Base-by-base conservation (phyloP, 192 early-diverging fungal genomes). In the Backusella psychrophila region DNA sequence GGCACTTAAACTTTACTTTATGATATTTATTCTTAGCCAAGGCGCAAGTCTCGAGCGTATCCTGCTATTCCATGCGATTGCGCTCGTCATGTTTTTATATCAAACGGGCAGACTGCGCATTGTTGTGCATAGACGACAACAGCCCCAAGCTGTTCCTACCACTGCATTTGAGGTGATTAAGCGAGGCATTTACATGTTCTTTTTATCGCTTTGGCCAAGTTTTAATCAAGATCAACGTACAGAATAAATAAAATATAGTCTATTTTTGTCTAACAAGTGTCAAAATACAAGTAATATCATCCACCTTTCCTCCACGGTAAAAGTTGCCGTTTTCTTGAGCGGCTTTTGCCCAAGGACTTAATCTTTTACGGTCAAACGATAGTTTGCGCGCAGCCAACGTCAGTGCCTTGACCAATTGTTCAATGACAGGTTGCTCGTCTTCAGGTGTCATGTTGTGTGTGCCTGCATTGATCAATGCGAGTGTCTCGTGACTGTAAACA, bases 1-100 rank as follows among this genome's bases (percentile, higher is more conserved):
- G 17, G 77, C 88, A 46, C 66, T 91, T 68, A 93, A 93, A 73
- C 72, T 93, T 26, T 76, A 85, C 5, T 86, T 93, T 66, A 73
- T 87, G 11, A 69, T 93, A 26, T 91, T 87, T 69, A 74, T 93
- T 12, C 89, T 91, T 72, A 83, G 86, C 0, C 89, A 90, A 59
- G 88, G 91, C 35, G 90, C 89, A 15, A 88, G 87, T 71, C 65
- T 87, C 31, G 85, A 86, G 35, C 80, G 88, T 46, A 81, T 93
- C n/a, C 69, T 91, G 7, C 63, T 91, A 1, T 79, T 93, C 42
- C 83, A 91, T 75, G 66, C 88, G 36, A 74, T 80, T 11, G 89
- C 90, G 0, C 53, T 91, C 0, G 82, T 87, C 6, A 82, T 91
- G 41, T 92, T 90, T 67, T 68, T 92, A 74, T 85, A 87, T 53